Percentiles rank a stretch among this genome's conserved stretches.
These are phyloP conservation scores for Nemania diffusa DNA, from an alignment of 2,329 filamentous ascomycete species.

Conservation along the genomic window DNA sequence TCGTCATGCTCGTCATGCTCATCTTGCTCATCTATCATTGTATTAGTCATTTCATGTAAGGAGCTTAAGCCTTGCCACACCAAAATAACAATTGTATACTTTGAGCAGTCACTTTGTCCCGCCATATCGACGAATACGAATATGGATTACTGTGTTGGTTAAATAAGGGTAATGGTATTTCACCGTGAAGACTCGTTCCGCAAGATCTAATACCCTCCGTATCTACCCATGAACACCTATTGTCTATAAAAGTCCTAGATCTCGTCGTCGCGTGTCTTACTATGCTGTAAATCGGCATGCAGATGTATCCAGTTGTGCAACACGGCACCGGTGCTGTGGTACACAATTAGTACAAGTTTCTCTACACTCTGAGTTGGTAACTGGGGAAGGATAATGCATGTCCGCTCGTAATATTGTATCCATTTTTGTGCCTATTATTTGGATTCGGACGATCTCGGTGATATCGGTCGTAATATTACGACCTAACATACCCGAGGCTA, in stretches of 20 bases:
- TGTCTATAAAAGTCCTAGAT: background rate
- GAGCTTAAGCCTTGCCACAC: background rate
- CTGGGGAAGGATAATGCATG: background rate
- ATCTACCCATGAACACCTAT: background rate
- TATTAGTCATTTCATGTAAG: background rate
- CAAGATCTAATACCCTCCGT: background rate
- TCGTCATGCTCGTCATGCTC: no score
- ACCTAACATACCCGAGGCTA: no score
- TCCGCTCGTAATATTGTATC: background rate
- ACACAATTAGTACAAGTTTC: constrained; percentile 2
- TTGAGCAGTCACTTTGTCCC: background rate
- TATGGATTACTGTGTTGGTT: background rate
- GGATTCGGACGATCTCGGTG: no score
- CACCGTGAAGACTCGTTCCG: background rate
- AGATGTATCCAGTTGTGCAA: constrained; percentile 3
- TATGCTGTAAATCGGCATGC: constrained; percentile 16
- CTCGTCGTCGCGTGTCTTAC: constrained; percentile 19
- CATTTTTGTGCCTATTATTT: background rate
- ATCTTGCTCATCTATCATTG: no score
- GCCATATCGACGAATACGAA: background rate
- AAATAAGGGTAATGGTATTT: background rate
- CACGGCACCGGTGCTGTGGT: constrained; percentile 15
- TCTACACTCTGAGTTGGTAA: background rate
- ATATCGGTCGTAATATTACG: no score
- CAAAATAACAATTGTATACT: background rate